Conservation (phyloP, 2,329 filamentous ascomycete genomes). For the Tolypocladium sp. region DNA sequence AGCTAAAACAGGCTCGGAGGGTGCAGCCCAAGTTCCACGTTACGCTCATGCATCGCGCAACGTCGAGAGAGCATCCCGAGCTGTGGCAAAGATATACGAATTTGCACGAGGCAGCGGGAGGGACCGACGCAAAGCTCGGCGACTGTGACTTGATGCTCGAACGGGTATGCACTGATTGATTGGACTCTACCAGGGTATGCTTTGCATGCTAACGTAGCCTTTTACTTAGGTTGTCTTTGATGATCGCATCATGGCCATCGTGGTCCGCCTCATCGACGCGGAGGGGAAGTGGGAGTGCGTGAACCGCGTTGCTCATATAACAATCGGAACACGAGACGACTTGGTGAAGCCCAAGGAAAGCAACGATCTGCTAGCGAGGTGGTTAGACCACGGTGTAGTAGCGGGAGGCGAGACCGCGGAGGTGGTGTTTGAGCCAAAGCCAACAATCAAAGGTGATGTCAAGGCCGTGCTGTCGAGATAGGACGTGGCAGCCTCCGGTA, state of each 20-base stretch:
- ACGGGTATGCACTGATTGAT: constrained; percentile 30
- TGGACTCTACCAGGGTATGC: background rate
- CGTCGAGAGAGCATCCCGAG: constrained; percentile 48
- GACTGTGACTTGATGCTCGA: constrained; percentile 56
- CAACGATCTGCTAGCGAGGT: constrained; percentile 70
- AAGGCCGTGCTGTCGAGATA: constrained; percentile 40
- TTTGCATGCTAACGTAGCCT: constrained; percentile 1
- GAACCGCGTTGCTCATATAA: constrained; percentile 79
- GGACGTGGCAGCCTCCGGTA: background rate
- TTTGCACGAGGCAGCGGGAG: constrained; percentile 38
- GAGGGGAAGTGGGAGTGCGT: constrained; percentile 54
- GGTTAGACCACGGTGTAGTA: constrained; percentile 51
- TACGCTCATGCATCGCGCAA: constrained; percentile 78
- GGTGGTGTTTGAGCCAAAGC: constrained; percentile 39
- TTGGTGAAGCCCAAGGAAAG: constrained; percentile 88
- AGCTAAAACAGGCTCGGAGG: constrained; percentile 63
- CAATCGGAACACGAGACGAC: constrained; percentile 68
- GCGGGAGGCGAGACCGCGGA: constrained; percentile 35
- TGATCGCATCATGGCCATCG: constrained; percentile 80
- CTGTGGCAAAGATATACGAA: constrained; percentile 67
- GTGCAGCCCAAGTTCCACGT: constrained; percentile 87
- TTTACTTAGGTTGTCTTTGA: constrained; percentile 64
- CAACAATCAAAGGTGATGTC: constrained; percentile 37
- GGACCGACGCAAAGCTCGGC: constrained; percentile 37
- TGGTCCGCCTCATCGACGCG: constrained; percentile 61